Base-by-base conservation (phyloP, 345 rosid species). In the Salix viminalis region DNA sequence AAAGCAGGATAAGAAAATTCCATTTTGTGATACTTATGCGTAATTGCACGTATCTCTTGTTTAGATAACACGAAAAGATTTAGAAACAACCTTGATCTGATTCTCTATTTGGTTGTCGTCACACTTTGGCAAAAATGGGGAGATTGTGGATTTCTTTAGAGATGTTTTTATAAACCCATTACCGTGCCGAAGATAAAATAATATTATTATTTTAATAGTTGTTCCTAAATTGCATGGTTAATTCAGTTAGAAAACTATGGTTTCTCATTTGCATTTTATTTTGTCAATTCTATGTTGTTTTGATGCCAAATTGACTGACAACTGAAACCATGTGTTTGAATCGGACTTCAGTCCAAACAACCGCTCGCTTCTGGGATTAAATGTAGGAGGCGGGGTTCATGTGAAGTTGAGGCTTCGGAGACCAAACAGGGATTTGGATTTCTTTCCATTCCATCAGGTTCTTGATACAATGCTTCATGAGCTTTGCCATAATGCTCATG, bases 391-490 rank as follows among this genome's bases (percentile, higher is more conserved):
- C 0, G 96, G 98, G 44, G 82, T 87, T 46, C 83, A 90, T 13
- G 92, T 92, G 74, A 96, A 92, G 87, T 48, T 96, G 81, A 88
- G 94, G 86, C 94, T 96, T 56, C 79, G 99, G 28, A 88, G 89
- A 77, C 90, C 85, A 1, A 92, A 89, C 73, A 79, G 89, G 36
- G 96, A 93, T 26, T 72, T 34, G 72, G 92, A 86, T 61, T 96
- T 96, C 83, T 82, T 82, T 62, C 91, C 97, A 2, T 92, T 81
- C 46, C 84, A 91, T 83, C 84, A 89, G 76, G 81, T 96, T 76
- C 92, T 93, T 12, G 97, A 93, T 84, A 93, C 99, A 2, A 92
- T 93, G 98, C 98, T 92, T 83, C 99, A 93, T 36, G 97, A 96
- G 84, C 94, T 96, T 62, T 93, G 97, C 79, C 99, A 93, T 77